Percentiles rank a stretch among this genome's conserved stretches.
These are phyloP conservation scores for Lepraria neglecta DNA, from an alignment of 495 filamentous ascomycete species.

Conservation along the genomic window DNA sequence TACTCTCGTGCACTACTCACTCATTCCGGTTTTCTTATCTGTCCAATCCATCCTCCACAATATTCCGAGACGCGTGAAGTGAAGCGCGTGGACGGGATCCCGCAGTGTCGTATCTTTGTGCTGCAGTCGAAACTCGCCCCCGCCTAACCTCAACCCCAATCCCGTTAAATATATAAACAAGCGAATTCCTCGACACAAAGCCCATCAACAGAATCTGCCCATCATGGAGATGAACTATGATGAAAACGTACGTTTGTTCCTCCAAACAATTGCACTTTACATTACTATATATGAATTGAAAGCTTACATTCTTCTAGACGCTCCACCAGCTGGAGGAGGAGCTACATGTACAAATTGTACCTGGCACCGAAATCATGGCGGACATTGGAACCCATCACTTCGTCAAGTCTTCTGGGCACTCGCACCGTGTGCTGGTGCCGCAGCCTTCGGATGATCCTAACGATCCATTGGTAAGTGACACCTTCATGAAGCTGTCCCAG, in stretches of 20 bases:
- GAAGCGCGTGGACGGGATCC: no score
- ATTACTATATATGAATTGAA: neutral
- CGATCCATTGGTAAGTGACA: conserved; percentile 37
- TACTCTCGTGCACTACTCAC: neutral
- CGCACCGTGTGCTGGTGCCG: conserved; percentile 46
- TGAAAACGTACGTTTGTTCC: conserved; percentile 28
- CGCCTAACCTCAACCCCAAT: no score
- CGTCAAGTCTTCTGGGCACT: conserved; percentile 43
- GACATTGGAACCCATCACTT: conserved; percentile 57
- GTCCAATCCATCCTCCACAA: no score
- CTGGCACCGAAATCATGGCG: conserved; percentile 58
- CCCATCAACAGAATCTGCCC: neutral
- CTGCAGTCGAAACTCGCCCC: no score
- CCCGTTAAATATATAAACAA: neutral
- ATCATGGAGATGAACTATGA: conserved; percentile 42
- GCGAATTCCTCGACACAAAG: neutral
- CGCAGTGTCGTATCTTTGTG: no score
- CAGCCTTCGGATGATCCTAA: conserved; percentile 46
- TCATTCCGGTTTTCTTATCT: neutral
- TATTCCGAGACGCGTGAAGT: no score
- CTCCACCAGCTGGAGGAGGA: conserved; percentile 42
- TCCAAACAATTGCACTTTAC: neutral
- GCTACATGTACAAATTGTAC: conserved; percentile 51
- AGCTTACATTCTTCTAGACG: conserved; percentile 24
- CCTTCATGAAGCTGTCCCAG: neutral